Evolutionary conservation across 139 green algal species (phyloP), one percentile per base, ranked within the genome.

Genomic region (Chlorella sorokiniana): DNA sequence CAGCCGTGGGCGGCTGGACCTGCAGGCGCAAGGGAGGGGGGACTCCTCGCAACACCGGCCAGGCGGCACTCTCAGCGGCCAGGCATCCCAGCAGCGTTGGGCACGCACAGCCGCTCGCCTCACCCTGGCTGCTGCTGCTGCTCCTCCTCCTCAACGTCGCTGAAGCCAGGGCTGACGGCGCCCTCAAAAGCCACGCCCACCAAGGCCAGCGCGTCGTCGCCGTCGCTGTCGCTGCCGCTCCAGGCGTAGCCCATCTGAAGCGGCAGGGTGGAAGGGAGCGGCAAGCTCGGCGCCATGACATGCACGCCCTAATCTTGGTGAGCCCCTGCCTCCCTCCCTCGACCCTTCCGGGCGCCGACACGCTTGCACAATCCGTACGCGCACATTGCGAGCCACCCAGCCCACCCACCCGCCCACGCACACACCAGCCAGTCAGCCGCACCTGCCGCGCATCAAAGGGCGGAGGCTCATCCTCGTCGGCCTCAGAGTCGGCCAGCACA

Each of bases 221-320:
- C 73, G 29, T 72, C 65, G n/a, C 73, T 79, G 73, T 79, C 73
- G 40, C 52, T 79, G 54, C 73, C 73, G 73, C 73, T 79, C 73
- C 73, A 79, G 0, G 73, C 73, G 31, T 31, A 52, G 35, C 73
- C 73, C 3, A 7, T 2, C 73, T 79, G 73, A 79, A 52, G 67
- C 2, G 38, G 67, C 22, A 75, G 41, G 20, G 40, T 6, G 40
- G 40, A 27, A 41, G 41, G 25, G 4, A 14, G 9, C 25, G 68
- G 40, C 33, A 44, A 33, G 10, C n/a, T n/a, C n/a, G 27, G 23
- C 9, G 7, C 14, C 35, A 42, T 42, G 35, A 42, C 33, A 70
- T 4, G 23, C 3, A 27, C 6, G 27, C 29, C 3, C 48, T 16
- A 59, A 16, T 25, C 16, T 59, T 11, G 11, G 48, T 25, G 48